These are phyloP conservation scores for Phtheirospermum japonicum DNA, from an alignment of 257 asterid species.

Conservation along the genomic window DNA sequence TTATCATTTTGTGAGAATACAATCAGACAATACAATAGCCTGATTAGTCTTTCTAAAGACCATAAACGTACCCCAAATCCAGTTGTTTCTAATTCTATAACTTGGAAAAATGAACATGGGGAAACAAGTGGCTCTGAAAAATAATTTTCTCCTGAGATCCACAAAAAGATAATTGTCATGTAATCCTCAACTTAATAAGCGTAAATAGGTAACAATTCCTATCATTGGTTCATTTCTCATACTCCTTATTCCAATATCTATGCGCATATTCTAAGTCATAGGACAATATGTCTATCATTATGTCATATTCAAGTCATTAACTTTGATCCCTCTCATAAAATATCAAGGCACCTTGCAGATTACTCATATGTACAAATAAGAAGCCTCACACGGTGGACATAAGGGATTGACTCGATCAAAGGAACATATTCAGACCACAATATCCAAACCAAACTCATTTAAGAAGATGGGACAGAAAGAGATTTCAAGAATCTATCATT, in stretches of 20 bases:
- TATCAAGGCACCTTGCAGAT: not conserved
- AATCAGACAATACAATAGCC: too few species aligned
- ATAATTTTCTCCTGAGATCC: too few species aligned
- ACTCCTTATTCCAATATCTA: not conserved
- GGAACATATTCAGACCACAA: not conserved
- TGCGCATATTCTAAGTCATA: not conserved
- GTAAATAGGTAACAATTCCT: too few species aligned
- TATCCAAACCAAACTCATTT: constrained; percentile 1
- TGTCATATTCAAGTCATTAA: not conserved
- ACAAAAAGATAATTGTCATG: not conserved
- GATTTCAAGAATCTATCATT: constrained; percentile 7
- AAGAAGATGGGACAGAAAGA: constrained; percentile 4
- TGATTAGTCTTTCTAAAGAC: too few species aligned
- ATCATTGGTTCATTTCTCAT: not conserved
- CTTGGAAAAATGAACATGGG: too few species aligned
- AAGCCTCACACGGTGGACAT: constrained; percentile 4
- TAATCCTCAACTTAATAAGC: not conserved
- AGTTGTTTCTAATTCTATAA: too few species aligned
- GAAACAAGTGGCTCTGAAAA: too few species aligned
- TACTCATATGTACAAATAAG: not conserved
- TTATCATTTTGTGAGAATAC: too few species aligned
- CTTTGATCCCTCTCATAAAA: not conserved
- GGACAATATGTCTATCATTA: not conserved
- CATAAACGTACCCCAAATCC: too few species aligned
- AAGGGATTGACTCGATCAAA: not conserved